Base-by-base conservation (phyloP, 768 basidiomycete species). In the Butyriboletus loyo region DNA sequence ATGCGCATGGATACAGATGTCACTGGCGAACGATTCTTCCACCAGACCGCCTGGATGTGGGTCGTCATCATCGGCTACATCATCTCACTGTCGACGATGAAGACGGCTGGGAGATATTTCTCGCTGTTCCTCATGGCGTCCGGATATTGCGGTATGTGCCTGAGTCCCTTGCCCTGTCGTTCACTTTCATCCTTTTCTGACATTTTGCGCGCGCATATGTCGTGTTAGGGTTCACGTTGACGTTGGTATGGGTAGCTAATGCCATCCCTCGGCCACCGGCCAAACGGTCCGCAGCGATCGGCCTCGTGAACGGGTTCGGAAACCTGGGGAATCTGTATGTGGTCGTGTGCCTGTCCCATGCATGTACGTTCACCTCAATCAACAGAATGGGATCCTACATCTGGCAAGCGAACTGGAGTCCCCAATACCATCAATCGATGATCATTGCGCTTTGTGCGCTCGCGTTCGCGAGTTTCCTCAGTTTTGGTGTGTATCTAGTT, bases 11-110 rank as follows among this genome's bases (percentile, higher is more conserved):
- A 41, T 25, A 19, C 32, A 79, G 84, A 85, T 55, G 71, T 69
- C 50, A 81, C 81, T 4, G 84, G 84, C 0, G 85, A 86, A 66
- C 76, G 83, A 7, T 86, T 80, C 69, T 82, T 83, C 74, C 85
- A 86, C 62, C 72, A 79, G 45, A 66, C 71, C 3, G 71, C 63
- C 2, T 78, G 76, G 69, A 84, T 81, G 82, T 84, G 83, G 82
- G 78, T 71, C 3, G 76, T 77, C 41, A 81, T 86, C 2, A 36
- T 83, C 4, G 85, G 81, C 1, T 86, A 79, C 57, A 79, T 86
- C 55, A 83, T 86, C 53, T 77, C 77, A 2, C 62, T 85, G 19
- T 77, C 77, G 2, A 85, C 83, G 0, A 74, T 75, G 68, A 69
- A 66, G 4, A 74, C 74, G n/a, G 75, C 67, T 0, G 83, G 74